Percentiles rank a stretch among this genome's conserved stretches.
These are phyloP conservation scores for Cladophialophora immunda DNA, from an alignment of 2,329 filamentous ascomycete species.

Conservation along the genomic window DNA sequence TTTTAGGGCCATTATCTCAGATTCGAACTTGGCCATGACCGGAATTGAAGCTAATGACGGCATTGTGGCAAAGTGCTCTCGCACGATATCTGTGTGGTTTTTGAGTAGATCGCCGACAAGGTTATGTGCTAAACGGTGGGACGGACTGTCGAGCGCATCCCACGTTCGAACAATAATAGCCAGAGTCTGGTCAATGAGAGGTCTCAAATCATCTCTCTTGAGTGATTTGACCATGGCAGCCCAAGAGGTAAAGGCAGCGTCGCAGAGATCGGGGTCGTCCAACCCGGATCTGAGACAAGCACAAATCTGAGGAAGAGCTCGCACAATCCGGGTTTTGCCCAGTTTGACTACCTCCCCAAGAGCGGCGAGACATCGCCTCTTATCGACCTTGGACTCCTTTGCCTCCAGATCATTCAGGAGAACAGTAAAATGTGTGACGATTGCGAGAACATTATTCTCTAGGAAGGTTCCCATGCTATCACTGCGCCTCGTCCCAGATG, in stretches of 20 bases:
- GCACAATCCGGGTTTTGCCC: slow-evolving; percentile 75
- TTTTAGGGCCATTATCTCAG: slow-evolving; percentile 71
- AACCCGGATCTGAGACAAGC: slow-evolving; percentile 91
- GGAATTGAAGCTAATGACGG: slow-evolving; percentile 79
- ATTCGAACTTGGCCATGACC: slow-evolving; percentile 73
- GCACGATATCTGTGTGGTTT: slow-evolving; percentile 68
- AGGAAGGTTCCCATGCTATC: slow-evolving; percentile 78
- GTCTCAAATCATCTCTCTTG: slow-evolving; percentile 78
- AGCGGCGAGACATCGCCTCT: slow-evolving; percentile 78
- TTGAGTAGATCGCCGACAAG: slow-evolving; percentile 72
- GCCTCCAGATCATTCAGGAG: slow-evolving; percentile 73
- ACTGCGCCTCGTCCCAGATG: slow-evolving; percentile 57
- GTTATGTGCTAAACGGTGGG: slow-evolving; percentile 66
- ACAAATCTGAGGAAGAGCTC: slow-evolving; percentile 86
- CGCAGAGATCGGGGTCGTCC: slow-evolving; percentile 75
- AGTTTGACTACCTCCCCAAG: slow-evolving; percentile 88
- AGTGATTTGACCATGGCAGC: slow-evolving; percentile 77
- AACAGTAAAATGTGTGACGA: slow-evolving; percentile 84
- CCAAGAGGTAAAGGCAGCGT: slow-evolving; percentile 86
- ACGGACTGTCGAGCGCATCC: slow-evolving; percentile 69
- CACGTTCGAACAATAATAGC: slow-evolving; percentile 87
- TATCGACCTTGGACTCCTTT: slow-evolving; percentile 70
- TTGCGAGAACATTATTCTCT: slow-evolving; percentile 81
- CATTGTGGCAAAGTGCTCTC: slow-evolving; percentile 74
- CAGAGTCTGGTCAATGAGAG: slow-evolving; percentile 86